A percentile compares a stretch with the other conserved stretches of the same genome.
Evolutionary conservation across 352 stramenopile genomes (phyloP).

Genomic region (Globisporangium cylindrosporum): DNA sequence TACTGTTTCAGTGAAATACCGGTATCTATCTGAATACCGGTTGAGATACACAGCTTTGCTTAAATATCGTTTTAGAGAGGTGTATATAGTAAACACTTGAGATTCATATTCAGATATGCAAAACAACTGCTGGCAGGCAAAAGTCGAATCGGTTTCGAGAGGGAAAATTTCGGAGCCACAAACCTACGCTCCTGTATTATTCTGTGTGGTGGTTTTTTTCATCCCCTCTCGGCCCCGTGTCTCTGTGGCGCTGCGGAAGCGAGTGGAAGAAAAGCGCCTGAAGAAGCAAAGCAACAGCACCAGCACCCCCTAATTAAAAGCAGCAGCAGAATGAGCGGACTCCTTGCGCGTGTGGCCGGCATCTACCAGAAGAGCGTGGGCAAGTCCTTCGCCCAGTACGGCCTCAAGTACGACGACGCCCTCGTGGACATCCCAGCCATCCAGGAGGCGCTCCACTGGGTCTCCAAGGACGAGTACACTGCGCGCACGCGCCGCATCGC

Average conservation of each 20-base stretch:
- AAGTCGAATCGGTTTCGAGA: neutral
- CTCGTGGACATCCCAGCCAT: slow-evolving; percentile 81
- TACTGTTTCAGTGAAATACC: neutral
- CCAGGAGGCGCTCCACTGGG: slow-evolving; percentile 79
- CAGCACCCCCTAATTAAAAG: neutral
- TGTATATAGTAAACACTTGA: neutral
- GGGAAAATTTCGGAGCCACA: no score
- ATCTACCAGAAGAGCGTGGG: slow-evolving; percentile 84
- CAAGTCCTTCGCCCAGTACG: slow-evolving; percentile 79
- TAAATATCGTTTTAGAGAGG: neutral
- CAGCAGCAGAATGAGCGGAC: slow-evolving; percentile 30
- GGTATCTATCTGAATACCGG: neutral
- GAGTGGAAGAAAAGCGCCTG: slow-evolving; percentile 19
- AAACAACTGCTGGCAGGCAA: no score
- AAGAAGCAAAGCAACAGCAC: slow-evolving; percentile 10
- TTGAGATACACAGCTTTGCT: neutral
- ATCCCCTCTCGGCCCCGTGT: neutral
- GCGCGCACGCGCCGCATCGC: slow-evolving; percentile 78
- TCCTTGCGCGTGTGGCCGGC: slow-evolving; percentile 56
- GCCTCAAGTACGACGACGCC: slow-evolving; percentile 86
- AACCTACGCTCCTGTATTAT: neutral
- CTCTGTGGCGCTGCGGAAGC: neutral
- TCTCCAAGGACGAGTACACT: slow-evolving; percentile 74
- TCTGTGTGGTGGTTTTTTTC: neutral
- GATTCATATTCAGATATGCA: neutral